Evolutionary conservation across 192 early-diverging fungal genomes (phyloP), one percentile per base, ranked within the genome.

Genomic region (Coemansia sp.): DNA sequence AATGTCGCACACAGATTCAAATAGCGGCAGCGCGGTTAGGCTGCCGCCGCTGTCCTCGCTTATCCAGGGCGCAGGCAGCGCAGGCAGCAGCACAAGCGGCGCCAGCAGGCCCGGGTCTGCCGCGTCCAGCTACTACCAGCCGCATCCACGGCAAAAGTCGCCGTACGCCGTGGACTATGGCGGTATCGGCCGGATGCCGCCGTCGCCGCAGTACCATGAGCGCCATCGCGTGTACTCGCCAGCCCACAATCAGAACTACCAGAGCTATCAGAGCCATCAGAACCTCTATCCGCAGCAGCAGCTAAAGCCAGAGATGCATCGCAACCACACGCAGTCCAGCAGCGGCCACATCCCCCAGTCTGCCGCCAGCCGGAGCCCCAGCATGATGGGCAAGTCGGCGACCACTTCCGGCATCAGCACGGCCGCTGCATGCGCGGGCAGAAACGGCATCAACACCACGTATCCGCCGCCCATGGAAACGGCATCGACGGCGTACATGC

Each of bases 31-130:
- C 20, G 28, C 42, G 0, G 32, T 78, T n/a, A 55, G 75, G 14
- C 52, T 78, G 34, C 75, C 75, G 13, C 70, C 75, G 23, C 55
- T 78, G 36, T 71, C 75, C 13, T 63, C 75, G 47, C 63, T 78
- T 18, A 78, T 78, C 20, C 61, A 72, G 53, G 53, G 59, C 6
- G 61, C 71, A 3, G 62, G 19, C 20, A 16, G 28, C 18, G 30
- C 54, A 56, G 22, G 25, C 57, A 25, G 39, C 57, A 27, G 2
- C 45, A 28, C 13, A 13, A 20, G 30, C 20, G 13, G 20, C 9
- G 10, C 18, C 16, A 57, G 34, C 34, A 57, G 55, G 18, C 60
- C 39, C 8, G 39, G 27, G 25, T 54, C 52, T 24, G 27, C 52
- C 13, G 25, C 52, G 16, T 54, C 52, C n/a, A 29, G 27, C 4